phyloP scores from a whole-genome alignment of 495 filamentous ascomycete genomes.

The Daldinia decipiens region DNA sequence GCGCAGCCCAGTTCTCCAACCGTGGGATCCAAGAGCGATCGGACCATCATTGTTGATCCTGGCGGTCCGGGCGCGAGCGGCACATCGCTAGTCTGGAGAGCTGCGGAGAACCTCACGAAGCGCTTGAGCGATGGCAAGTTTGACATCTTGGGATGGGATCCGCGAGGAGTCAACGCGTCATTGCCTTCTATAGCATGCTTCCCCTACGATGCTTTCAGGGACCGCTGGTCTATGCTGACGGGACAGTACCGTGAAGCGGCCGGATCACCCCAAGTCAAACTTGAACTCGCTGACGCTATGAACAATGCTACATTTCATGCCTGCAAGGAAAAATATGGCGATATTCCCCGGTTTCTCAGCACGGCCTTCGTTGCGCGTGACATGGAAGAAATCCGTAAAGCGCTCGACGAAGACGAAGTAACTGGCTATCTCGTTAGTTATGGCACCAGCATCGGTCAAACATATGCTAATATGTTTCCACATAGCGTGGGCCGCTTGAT shows the following conservation, averaged over 20 bases:
- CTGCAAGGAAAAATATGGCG: slow-evolving; percentile 58
- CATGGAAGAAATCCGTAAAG: slow-evolving; percentile 61
- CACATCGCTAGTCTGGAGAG: slow-evolving; percentile 52
- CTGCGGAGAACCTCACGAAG: slow-evolving; percentile 49
- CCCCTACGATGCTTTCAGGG: slow-evolving; percentile 53
- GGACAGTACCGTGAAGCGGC: slow-evolving; percentile 52
- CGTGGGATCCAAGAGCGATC: slow-evolving; percentile 52
- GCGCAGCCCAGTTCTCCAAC: background rate
- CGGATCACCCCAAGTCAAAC: slow-evolving; percentile 46
- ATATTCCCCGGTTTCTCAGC: slow-evolving; percentile 53
- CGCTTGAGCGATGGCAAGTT: slow-evolving; percentile 55
- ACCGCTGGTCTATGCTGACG: slow-evolving; percentile 55
- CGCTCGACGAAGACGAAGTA: slow-evolving; percentile 59
- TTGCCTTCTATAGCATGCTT: slow-evolving; percentile 63
- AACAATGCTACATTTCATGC: slow-evolving; percentile 55
- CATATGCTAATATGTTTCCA: slow-evolving; percentile 61
- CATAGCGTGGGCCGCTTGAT: slow-evolving; percentile 58
- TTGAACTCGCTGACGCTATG: slow-evolving; percentile 54
- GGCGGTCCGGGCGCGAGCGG: slow-evolving; percentile 61
- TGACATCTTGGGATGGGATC: slow-evolving; percentile 67
- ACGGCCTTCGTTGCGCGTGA: slow-evolving; percentile 60
- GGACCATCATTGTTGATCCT: slow-evolving; percentile 61
- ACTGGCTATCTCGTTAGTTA: slow-evolving; percentile 76
- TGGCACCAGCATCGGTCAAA: slow-evolving; percentile 72
- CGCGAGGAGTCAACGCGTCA: slow-evolving; percentile 64